Evolutionary conservation across 75 land plant genomes (phyloP).

Genomic region (Azolla pinnata): DNA sequence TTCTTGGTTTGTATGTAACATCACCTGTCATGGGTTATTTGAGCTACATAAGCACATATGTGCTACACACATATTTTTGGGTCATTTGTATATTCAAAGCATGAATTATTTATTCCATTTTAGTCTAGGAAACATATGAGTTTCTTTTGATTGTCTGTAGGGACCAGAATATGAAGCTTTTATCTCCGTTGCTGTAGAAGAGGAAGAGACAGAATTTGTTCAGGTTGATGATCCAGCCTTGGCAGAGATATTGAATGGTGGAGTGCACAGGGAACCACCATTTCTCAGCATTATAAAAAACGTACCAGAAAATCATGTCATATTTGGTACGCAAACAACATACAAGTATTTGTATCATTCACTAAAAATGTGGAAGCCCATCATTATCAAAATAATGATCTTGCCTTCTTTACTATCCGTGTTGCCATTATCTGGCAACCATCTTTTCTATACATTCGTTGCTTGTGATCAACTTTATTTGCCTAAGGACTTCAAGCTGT

Average conservation of each 20-base stretch:
- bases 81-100: too few species aligned
- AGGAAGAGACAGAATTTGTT: slow-evolving; percentile 79
- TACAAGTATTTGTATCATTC: too few species aligned
- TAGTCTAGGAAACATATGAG: background rate
- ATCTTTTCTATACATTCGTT: too few species aligned
- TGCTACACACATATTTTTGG: too few species aligned
- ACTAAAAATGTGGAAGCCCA: too few species aligned
- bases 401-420: too few species aligned
- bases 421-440: too few species aligned
- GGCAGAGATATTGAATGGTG: slow-evolving; percentile 45
- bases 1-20: background rate
- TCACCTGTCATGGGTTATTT: background rate
- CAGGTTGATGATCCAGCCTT: slow-evolving; percentile 42
- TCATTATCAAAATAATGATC: too few species aligned
- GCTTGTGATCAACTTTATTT: too few species aligned
- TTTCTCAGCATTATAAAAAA: slow-evolving; percentile 67
- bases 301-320: slow-evolving; percentile 60
- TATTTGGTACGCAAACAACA: slow-evolving; percentile 45
- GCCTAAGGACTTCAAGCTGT: too few species aligned
- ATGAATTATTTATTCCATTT: background rate
- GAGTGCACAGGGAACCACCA: slow-evolving; percentile 16
- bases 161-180: slow-evolving; percentile 66
- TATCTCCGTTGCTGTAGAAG: slow-evolving; percentile 51
- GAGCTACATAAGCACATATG: too few species aligned
- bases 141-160: slow-evolving; percentile 19